phyloP scores from a whole-genome alignment of 768 basidiomycete species.

The Pilatotrama ljubarskyi region DNA sequence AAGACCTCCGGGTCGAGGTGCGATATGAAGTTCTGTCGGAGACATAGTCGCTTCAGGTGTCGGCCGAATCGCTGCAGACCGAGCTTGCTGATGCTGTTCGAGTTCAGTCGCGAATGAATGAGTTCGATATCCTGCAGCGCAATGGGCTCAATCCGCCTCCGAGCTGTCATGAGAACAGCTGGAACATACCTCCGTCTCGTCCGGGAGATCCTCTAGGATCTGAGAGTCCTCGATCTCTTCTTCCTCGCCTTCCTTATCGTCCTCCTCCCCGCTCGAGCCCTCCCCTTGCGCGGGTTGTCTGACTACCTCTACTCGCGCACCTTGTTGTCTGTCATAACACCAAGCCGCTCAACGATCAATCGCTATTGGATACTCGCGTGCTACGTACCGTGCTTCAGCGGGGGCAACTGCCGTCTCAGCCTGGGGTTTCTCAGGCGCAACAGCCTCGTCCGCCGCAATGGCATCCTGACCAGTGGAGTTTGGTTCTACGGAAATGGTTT shows the following conservation, averaged over 20 bases:
- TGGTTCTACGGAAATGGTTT: background rate
- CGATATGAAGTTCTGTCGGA: conserved; percentile 84
- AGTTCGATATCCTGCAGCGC: conserved; percentile 80
- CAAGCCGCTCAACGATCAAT: background rate
- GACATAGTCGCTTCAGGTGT: conserved; percentile 70
- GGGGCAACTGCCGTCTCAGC: background rate
- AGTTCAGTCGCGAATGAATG: conserved; percentile 73
- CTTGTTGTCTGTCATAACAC: conserved; percentile 15
- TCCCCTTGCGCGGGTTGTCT: conserved; percentile 3
- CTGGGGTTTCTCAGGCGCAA: background rate
- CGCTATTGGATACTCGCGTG: too few species aligned
- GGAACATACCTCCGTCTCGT: conserved; percentile 73
- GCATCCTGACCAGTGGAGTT: background rate
- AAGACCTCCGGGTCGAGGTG: conserved; percentile 74
- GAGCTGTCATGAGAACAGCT: background rate
- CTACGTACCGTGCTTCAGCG: background rate
- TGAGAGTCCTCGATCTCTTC: conserved; percentile 49
- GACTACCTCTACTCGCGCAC: conserved; percentile 38
- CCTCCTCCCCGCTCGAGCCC: conserved; percentile 51
- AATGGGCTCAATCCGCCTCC: background rate
- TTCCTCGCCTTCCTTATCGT: conserved; percentile 40
- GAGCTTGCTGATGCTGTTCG: conserved; percentile 53
- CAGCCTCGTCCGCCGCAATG: background rate
- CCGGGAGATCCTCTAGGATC: conserved; percentile 70
- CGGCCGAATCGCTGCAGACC: conserved; percentile 70